Evolutionary conservation across 1,284 basidiomycete genomes (phyloP).

Genomic region (Ceratobasidium sp.): DNA sequence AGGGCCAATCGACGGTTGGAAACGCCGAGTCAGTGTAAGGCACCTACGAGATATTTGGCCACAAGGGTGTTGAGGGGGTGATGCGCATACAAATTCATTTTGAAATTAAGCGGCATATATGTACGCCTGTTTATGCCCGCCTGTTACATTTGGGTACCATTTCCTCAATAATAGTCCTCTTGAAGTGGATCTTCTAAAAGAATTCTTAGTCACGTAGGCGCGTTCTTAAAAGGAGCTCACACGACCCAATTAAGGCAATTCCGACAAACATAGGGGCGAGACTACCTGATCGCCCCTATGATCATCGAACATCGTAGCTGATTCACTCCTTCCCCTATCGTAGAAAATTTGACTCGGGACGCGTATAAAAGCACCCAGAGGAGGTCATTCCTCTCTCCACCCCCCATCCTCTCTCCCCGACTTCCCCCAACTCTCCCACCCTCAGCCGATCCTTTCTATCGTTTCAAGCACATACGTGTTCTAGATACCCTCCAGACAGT

Average conservation of each 20-base stretch:
- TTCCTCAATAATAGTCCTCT: no score
- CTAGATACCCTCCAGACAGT: conserved; percentile 37
- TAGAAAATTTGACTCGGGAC: no score
- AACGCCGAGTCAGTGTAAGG: conserved; percentile 20
- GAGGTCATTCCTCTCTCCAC: not conserved
- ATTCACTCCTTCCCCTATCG: no score
- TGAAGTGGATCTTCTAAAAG: not conserved
- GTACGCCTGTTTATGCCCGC: conserved; percentile 1
- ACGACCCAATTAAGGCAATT: not conserved
- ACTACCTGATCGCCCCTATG: not conserved
- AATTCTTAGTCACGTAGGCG: not conserved
- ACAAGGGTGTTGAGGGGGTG: not conserved
- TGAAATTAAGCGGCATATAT: conserved; percentile 12
- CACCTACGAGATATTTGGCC: conserved; percentile 32
- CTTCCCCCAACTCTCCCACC: conserved; percentile 16
- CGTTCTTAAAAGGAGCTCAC: not conserved
- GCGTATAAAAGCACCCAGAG: not conserved
- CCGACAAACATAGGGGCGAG: not conserved
- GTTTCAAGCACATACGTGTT: conserved; percentile 34
- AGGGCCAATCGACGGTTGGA: conserved; percentile 1
- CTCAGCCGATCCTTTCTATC: conserved; percentile 20
- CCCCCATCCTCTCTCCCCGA: conserved; percentile 23
- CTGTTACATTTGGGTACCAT: no score
- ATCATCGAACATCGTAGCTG: not conserved
- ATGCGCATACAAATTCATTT: not conserved